These are phyloP conservation scores for Tylopilus rubrobrunneus DNA, from an alignment of 768 basidiomycete species.

Conservation along the genomic window DNA sequence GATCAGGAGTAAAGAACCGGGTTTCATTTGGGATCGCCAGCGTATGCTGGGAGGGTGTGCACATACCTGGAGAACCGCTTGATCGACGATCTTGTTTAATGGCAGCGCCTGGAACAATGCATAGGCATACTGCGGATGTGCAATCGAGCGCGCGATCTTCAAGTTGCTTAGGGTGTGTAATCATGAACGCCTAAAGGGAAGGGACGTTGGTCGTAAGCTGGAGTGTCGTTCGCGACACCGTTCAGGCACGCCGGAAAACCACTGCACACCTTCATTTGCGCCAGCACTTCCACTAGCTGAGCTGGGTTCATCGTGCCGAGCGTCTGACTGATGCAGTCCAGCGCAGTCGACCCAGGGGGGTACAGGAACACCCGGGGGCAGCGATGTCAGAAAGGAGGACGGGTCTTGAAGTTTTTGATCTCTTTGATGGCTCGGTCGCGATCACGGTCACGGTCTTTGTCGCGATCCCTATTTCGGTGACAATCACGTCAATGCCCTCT, in stretches of 20 bases:
- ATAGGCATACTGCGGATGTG: constrained; percentile 92
- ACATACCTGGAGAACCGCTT: constrained; percentile 71
- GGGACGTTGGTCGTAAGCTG: constrained; percentile 1
- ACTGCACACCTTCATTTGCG: constrained; percentile 90
- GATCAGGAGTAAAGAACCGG: constrained; percentile 6
- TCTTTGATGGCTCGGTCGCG: constrained; percentile 39
- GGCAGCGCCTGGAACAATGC: constrained; percentile 94
- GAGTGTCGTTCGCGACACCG: constrained; percentile 20
- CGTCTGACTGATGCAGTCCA: constrained; percentile 83
- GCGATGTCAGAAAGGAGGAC: constrained; percentile 55
- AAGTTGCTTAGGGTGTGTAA: constrained; percentile 87
- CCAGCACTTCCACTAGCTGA: constrained; percentile 88
- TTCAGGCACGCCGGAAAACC: constrained; percentile 17
- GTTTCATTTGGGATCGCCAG: background rate
- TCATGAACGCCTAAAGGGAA: constrained; percentile 79
- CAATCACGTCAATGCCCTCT: constrained; percentile 41
- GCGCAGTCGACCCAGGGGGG: constrained; percentile 64
- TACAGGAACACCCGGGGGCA: constrained; percentile 77
- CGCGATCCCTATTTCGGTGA: constrained; percentile 48
- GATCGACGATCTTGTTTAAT: constrained; percentile 90
- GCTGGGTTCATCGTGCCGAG: constrained; percentile 79
- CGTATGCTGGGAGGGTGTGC: constrained; percentile 2
- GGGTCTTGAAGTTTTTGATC: constrained; percentile 38
- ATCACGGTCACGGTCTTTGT: constrained; percentile 51
- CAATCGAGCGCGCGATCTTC: constrained; percentile 70